These are phyloP conservation scores for Dimargaris xerosporica DNA, from an alignment of 192 early-diverging fungal species.

Conservation along the genomic window DNA sequence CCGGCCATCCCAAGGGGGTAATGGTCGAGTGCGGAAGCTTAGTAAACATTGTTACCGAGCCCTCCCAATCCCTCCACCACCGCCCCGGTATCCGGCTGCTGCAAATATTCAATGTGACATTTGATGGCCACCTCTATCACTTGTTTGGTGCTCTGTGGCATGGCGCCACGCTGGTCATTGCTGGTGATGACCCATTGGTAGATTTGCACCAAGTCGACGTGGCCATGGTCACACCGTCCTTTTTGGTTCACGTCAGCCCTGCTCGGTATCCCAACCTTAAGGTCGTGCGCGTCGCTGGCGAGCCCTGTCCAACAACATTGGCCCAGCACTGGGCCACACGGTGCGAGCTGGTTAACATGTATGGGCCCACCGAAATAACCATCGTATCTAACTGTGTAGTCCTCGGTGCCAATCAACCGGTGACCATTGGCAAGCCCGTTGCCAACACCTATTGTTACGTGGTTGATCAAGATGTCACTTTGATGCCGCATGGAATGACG, in stretches of 20 bases:
- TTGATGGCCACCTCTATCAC: constrained; percentile 2
- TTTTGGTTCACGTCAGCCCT: neutral
- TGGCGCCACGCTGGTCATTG: neutral
- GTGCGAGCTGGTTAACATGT: neutral
- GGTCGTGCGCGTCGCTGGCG: neutral
- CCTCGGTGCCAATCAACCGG: neutral
- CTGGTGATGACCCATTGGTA: constrained; percentile 1
- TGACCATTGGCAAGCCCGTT: constrained; percentile 20
- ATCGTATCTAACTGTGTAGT: neutral
- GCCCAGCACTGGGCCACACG: neutral
- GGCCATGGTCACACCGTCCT: neutral
- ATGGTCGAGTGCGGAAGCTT: neutral
- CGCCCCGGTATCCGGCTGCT: neutral
- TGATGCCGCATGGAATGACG: constrained; percentile 16
- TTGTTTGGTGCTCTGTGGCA: neutral
- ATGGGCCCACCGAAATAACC: constrained; percentile 2
- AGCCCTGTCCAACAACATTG: neutral
- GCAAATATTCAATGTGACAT: neutral
- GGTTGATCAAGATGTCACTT: constrained; percentile 12
- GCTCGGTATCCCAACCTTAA: neutral
- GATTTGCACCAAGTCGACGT: neutral
- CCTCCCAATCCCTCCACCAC: neutral
- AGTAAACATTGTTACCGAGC: neutral
- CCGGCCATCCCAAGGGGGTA: constrained; percentile 7
- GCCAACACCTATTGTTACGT: constrained; percentile 15